Percentiles rank a stretch among this genome's conserved stretches.
Evolutionary conservation across 805 yeast species (phyloP).

Genomic region (Debaryomyces hansenii): DNA sequence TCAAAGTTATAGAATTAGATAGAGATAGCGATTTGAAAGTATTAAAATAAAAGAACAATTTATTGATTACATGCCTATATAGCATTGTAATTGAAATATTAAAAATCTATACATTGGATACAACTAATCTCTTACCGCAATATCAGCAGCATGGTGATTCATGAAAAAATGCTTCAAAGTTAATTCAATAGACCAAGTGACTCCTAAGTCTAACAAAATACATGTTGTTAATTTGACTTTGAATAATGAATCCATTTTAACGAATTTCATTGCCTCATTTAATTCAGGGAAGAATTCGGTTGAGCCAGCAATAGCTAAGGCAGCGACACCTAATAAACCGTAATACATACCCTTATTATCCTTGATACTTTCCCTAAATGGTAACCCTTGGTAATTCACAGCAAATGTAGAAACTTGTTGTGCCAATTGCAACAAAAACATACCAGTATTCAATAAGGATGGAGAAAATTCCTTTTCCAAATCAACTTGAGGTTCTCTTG

Average conservation of each 20-base stretch:
- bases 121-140: slow-evolving; percentile 52
- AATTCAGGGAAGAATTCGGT: slow-evolving; percentile 94
- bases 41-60: slow-evolving; percentile 6
- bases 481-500: slow-evolving; percentile 88
- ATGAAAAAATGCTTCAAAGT: slow-evolving; percentile 81
- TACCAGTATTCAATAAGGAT: slow-evolving; percentile 91
- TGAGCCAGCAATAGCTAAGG: slow-evolving; percentile 83
- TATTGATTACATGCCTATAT: background rate
- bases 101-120: background rate
- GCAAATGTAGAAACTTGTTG: slow-evolving; percentile 98
- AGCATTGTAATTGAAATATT: background rate
- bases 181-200: slow-evolving; percentile 75
- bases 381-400: slow-evolving; percentile 95
- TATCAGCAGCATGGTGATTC: slow-evolving; percentile 91
- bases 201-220: slow-evolving; percentile 72
- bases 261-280: slow-evolving; percentile 89
- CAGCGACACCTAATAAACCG: slow-evolving; percentile 89
- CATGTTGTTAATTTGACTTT: slow-evolving; percentile 73
- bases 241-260: slow-evolving; percentile 75
- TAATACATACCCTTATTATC: slow-evolving; percentile 97
- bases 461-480: slow-evolving; percentile 87
- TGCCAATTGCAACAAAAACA: slow-evolving; percentile 88
- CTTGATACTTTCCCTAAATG: slow-evolving; percentile 86
- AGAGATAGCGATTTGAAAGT: slow-evolving; percentile 25
- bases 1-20: slow-evolving; percentile 25